A percentile compares a stretch with the other conserved stretches of the same genome.
Conservation (phyloP, 805 yeast genomes). For the Schizosaccharomyces osmophilus region DNA sequence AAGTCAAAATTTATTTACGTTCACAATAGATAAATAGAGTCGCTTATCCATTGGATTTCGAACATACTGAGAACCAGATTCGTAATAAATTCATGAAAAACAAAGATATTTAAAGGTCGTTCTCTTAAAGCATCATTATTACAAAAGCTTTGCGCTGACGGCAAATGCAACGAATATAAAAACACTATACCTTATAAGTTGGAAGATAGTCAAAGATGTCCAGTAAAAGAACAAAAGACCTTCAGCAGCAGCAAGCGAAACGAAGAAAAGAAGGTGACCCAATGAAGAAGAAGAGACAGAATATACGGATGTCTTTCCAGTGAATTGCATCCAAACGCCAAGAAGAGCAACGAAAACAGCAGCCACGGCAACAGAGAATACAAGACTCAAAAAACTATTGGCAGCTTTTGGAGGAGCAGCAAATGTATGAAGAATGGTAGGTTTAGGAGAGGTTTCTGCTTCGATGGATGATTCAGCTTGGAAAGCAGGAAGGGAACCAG, state of each 20-base stretch:
- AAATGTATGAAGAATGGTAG: background rate
- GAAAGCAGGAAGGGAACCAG: background rate
- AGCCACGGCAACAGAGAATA: background rate
- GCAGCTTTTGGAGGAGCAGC: background rate
- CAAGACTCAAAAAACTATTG: background rate
- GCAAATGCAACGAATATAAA: background rate
- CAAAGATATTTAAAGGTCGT: background rate
- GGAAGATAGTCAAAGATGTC: background rate
- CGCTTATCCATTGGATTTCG: background rate
- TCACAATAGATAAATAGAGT: background rate
- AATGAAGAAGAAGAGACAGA: background rate
- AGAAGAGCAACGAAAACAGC: background rate
- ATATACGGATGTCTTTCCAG: background rate
- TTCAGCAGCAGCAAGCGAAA: background rate
- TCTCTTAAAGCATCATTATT: background rate
- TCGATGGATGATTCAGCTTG: background rate
- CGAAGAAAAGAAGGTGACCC: background rate
- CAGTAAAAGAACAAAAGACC: background rate
- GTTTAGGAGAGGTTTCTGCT: background rate
- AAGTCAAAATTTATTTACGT: too few species aligned
- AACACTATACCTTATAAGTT: background rate
- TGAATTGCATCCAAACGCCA: background rate
- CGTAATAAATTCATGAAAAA: too few species aligned
- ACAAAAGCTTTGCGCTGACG: background rate
- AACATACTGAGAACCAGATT: too few species aligned